Base-by-base conservation (phyloP, 23 red algal genomes). In the Gracilaria caudata region DNA sequence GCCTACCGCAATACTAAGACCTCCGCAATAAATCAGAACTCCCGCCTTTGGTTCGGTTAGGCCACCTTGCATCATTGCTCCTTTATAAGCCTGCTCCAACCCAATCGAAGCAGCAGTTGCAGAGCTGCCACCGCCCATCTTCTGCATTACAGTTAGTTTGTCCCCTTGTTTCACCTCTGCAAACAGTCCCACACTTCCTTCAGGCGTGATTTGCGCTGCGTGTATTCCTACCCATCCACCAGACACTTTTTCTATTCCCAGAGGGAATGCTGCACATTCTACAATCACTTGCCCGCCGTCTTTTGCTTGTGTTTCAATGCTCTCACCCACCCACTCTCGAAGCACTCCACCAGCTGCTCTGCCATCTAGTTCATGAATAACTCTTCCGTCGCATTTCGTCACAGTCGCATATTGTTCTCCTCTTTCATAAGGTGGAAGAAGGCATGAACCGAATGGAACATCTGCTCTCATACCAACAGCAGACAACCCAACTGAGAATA, bases 11-110 rank as follows among this genome's bases (percentile, higher is more conserved):
- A 90, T 90, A 45, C 86, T 81, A 35, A 90, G 68, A 19, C 86
- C 86, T 13, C 86, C 86, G 45, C 86, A 90, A 78, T 90, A 90
- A 80, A 90, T 70, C 7, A 90, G 32, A 2, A 90, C 32, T n/a
- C 74, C 86, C 57, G 76, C 86, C 77, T 47, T 81, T 11, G 86
- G 86, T 3, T 90, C 38, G 7, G 68, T 54, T 75, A 90, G 72
- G 14, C 58, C 63, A 1, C 74, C 86, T 23, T 79, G 28, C 5
- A 26, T 64, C 46, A 72, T 47, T 21, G 86, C 86, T 41, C 32
- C 43, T 16, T 90, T 37, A 45, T 90, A 90, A 3, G 75, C 86
- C 0, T 54, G 54, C 32, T 70, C 36, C 39, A 90, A 26, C 7
- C 74, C 86, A 25, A 90, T 80, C 37, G 28, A 36, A 25, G 86